Base-by-base conservation (phyloP, 495 filamentous ascomycete species). In the Xylaria sp. region DNA sequence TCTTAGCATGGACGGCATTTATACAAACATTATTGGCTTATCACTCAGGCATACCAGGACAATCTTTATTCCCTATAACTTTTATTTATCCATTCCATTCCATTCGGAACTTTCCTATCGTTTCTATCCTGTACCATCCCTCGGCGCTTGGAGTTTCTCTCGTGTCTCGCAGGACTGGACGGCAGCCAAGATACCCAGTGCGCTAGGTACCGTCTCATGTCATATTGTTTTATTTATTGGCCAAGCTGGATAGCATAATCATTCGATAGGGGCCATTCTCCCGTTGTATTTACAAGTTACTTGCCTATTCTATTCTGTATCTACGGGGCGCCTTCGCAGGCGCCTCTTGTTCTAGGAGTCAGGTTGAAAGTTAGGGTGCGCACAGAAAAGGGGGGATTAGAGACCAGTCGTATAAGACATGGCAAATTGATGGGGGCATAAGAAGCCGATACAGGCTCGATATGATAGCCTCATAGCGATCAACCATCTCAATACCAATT, bases 121-220 rank as follows among this genome's bases (percentile, higher is more conserved):
- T 26, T 73, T 53, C 48, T 53, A 55, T 63, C 19, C 12, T 55
- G 48, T 70, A 67, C 43, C 57, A 75, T 76, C 7, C 70, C 64
- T 66, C 62, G 74, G 74, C 72, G 74, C 74, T 64, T 66, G 40
- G 68, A 52, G 43, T 11, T 72, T 74, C 50, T 67, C 48, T 57
- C 61, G 48, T 24, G 7, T 67, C 14, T 67, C 41, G 0, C 46
- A 67, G n/a, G 74, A 76, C 69, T 66, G 62, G 72, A 75, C 74
- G 76, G 74, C 43, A 69, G 74, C 74, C 76, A 76, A 73, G 74
- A 78, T 78, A 78, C 76, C 76, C 76, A 78, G 76, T 78, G 76
- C 76, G 76, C 71, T 72, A 74, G 76, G 76, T 75, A 67, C 71
- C 76, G 76, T 75, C 48, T 67, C 64, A 68, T 21, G 53, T 68